A percentile compares a stretch with the other conserved stretches of the same genome.
phyloP scores from a whole-genome alignment of 768 basidiomycete genomes.

The Psilocybe cyanescens region DNA sequence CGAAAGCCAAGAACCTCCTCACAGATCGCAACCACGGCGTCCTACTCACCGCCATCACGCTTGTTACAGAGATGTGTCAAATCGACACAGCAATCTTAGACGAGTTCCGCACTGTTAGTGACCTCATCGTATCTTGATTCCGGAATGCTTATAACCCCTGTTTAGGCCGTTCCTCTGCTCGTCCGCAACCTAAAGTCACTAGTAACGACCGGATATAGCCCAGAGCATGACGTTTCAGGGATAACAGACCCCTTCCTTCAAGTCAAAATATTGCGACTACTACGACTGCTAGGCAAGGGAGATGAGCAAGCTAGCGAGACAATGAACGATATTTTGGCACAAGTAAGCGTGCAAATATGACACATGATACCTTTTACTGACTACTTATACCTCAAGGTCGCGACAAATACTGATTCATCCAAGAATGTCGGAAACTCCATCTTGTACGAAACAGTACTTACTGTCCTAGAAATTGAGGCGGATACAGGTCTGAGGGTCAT shows the following conservation, averaged over 20 bases:
- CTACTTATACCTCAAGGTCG: slow-evolving; percentile 62
- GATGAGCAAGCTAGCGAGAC: slow-evolving; percentile 88
- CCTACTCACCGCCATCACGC: slow-evolving; percentile 89
- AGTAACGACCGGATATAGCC: slow-evolving; percentile 95
- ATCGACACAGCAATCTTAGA: slow-evolving; percentile 71
- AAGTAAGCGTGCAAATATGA: slow-evolving; percentile 49
- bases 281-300: slow-evolving; percentile 86
- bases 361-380: not conserved
- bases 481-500: slow-evolving; percentile 95
- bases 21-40: slow-evolving; percentile 98
- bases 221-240: slow-evolving; percentile 99
- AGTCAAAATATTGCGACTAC: slow-evolving; percentile 87
- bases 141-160: slow-evolving; percentile 1
- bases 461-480: slow-evolving; percentile 96
- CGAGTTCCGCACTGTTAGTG: slow-evolving; percentile 87
- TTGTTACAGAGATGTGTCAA: slow-evolving; percentile 94
- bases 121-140: slow-evolving; percentile 3
- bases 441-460: slow-evolving; percentile 95
- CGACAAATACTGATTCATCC: slow-evolving; percentile 97
- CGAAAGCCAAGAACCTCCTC: slow-evolving; percentile 87
- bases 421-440: slow-evolving; percentile 99
- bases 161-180: slow-evolving; percentile 86
- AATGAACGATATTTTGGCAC: slow-evolving; percentile 98
- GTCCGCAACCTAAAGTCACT: slow-evolving; percentile 95
- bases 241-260: slow-evolving; percentile 97